Conservation (phyloP, 331 rosid species). For the Stylosanthes scabra region DNA sequence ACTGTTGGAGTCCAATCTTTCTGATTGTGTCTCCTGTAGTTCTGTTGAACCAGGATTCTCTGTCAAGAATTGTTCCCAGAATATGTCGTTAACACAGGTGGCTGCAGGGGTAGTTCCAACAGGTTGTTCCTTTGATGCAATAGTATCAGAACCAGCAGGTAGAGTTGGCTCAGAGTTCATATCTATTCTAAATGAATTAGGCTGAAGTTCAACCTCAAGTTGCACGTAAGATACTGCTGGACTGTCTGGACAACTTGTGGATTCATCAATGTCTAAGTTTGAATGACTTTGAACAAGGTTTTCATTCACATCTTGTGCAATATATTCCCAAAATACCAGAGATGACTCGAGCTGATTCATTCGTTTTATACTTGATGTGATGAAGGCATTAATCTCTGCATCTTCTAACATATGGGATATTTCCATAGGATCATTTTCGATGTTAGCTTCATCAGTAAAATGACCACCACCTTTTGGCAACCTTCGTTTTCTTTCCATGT, state of each 20-base stretch:
- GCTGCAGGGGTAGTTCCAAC: conserved; percentile 39
- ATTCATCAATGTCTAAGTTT: conserved; percentile 59
- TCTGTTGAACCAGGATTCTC: conserved; percentile 84
- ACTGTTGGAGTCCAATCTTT: conserved; percentile 59
- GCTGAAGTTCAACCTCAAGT: conserved; percentile 48
- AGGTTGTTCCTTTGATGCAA: conserved; percentile 48
- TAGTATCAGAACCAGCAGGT: conserved; percentile 42
- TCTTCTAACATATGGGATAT: conserved; percentile 46
- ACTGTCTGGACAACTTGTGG: conserved; percentile 56
- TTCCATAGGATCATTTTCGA: conserved; percentile 55
- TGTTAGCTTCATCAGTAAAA: conserved; percentile 45
- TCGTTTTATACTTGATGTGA: conserved; percentile 44
- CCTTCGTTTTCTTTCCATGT: conserved; percentile 69
- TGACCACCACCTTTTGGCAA: conserved; percentile 47
- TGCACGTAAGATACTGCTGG: conserved; percentile 56
- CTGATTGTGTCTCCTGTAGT: conserved; percentile 54
- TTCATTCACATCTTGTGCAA: conserved; percentile 48
- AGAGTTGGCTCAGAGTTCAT: conserved; percentile 71
- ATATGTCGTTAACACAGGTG: conserved; percentile 72
- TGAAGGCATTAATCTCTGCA: conserved; percentile 28
- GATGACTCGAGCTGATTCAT: conserved; percentile 67
- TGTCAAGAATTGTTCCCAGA: conserved; percentile 94
- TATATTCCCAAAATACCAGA: conserved; percentile 66
- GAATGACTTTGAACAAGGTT: conserved; percentile 37
- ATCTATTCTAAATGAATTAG: conserved; percentile 62